Conservation (phyloP, 2,329 filamentous ascomycete species). For the Sporothrix dimorphospora region DNA sequence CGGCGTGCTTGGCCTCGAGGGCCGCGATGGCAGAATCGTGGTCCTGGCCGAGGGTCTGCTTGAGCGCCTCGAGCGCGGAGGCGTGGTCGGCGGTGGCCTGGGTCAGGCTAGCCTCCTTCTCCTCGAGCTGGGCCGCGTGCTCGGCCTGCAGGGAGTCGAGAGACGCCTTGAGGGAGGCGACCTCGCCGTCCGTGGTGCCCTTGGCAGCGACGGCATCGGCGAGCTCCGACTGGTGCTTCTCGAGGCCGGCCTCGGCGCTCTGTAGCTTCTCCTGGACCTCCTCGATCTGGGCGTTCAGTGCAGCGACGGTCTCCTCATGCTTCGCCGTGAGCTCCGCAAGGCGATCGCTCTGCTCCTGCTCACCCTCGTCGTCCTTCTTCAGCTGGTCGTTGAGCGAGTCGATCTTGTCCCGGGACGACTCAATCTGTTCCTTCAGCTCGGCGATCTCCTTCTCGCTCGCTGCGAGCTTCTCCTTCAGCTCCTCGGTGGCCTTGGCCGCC, state of each 20-base stretch:
- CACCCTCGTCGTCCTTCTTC: constrained; percentile 48
- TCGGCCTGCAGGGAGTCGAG: constrained; percentile 53
- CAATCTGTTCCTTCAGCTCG: constrained; percentile 59
- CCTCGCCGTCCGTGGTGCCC: constrained; percentile 38
- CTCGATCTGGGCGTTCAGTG: constrained; percentile 51
- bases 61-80: constrained; percentile 54
- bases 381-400: constrained; percentile 57
- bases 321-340: constrained; percentile 55
- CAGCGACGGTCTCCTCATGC: constrained; percentile 53
- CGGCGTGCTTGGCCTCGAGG: constrained; percentile 57
- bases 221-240: constrained; percentile 54
- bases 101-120: constrained; percentile 44
- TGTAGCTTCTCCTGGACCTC: constrained; percentile 56
- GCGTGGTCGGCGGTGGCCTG: constrained; percentile 53
- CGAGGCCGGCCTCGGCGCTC: constrained; percentile 55
- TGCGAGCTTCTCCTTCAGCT: constrained; percentile 62
- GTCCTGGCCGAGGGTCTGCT: constrained; percentile 53
- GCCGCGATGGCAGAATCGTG: constrained; percentile 54
- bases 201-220: constrained; percentile 43
- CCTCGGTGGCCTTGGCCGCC: constrained; percentile 60
- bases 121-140: constrained; percentile 45
- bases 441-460: constrained; percentile 62
- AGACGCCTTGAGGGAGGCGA: constrained; percentile 53
- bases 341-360: constrained; percentile 50
- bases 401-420: constrained; percentile 59